Conservation (phyloP, 176 grass and related monocot species). For the Musa itinerans region DNA sequence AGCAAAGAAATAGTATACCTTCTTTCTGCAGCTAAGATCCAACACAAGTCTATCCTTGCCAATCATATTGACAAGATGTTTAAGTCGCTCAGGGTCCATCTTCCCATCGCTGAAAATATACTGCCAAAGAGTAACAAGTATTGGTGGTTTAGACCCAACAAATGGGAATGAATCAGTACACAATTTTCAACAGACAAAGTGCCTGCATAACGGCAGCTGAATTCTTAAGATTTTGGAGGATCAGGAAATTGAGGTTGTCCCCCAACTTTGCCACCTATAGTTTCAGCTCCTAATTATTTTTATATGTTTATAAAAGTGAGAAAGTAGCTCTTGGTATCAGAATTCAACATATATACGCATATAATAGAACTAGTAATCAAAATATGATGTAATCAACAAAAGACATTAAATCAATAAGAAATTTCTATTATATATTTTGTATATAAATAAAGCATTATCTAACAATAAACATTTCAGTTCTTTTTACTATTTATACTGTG, state of each 20-base stretch:
- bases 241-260: not conserved
- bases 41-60: slow-evolving; percentile 76
- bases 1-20: slow-evolving; percentile 29
- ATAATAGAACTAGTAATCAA: not conserved
- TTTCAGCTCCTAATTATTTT: not conserved
- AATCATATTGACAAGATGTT: slow-evolving; percentile 55
- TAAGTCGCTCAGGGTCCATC: slow-evolving; percentile 65
- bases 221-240: not conserved
- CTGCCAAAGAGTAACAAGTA: slow-evolving; percentile 30
- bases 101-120: slow-evolving; percentile 77
- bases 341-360: slow-evolving; percentile 1
- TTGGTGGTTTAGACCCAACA: not conserved
- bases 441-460: too few relatives aligned
- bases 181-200: not conserved
- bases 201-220: not conserved
- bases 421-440: too few relatives aligned
- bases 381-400: not conserved
- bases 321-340: not conserved
- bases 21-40: slow-evolving; percentile 94
- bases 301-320: not conserved
- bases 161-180: too few relatives aligned
- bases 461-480: too few relatives aligned
- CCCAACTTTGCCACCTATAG: not conserved
- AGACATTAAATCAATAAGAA: not conserved
- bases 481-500: too few relatives aligned